phyloP scores from a whole-genome alignment of 1,284 basidiomycete genomes.

The Marasmius fiardii region DNA sequence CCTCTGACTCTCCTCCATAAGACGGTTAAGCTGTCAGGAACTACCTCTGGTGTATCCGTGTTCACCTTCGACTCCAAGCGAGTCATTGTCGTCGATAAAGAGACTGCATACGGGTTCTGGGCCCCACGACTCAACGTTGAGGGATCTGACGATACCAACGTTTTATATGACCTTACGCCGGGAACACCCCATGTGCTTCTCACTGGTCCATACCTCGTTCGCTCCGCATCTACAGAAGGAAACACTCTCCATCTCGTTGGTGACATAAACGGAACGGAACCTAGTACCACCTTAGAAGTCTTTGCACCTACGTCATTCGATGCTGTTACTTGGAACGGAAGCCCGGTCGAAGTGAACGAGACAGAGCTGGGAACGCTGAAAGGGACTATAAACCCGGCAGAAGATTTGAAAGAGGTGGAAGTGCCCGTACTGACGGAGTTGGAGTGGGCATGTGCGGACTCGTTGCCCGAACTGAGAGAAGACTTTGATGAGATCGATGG shows the following conservation, averaged over 20 bases:
- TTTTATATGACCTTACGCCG: slow-evolving; percentile 26
- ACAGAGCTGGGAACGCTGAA: slow-evolving; percentile 25
- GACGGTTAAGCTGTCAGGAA: slow-evolving; percentile 30
- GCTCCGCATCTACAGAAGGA: slow-evolving; percentile 32
- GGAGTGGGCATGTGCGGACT: slow-evolving; percentile 39
- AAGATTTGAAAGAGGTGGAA: slow-evolving; percentile 16
- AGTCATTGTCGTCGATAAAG: slow-evolving; percentile 37
- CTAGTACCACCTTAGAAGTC: slow-evolving; percentile 16
- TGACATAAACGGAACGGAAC: slow-evolving; percentile 39
- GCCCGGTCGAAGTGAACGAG: slow-evolving; percentile 21
- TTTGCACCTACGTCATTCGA: neutral
- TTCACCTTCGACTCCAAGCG: slow-evolving; percentile 26
- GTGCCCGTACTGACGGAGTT: slow-evolving; percentile 31
- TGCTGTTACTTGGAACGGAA: neutral
- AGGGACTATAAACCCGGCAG: slow-evolving; percentile 25
- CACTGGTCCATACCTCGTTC: slow-evolving; percentile 45
- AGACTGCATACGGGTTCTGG: slow-evolving; percentile 38
- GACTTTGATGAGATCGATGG: slow-evolving; percentile 34
- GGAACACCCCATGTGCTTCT: slow-evolving; percentile 35
- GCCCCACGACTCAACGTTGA: slow-evolving; percentile 26
- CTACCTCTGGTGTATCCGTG: slow-evolving; percentile 30
- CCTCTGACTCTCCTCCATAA: slow-evolving; percentile 4
- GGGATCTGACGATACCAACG: slow-evolving; percentile 17
- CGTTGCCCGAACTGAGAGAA: slow-evolving; percentile 35
- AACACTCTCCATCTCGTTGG: slow-evolving; percentile 33